A percentile compares a stretch with the other conserved stretches of the same genome.
Conservation (phyloP, 768 basidiomycete species). For the Gymnopilus junonius region DNA sequence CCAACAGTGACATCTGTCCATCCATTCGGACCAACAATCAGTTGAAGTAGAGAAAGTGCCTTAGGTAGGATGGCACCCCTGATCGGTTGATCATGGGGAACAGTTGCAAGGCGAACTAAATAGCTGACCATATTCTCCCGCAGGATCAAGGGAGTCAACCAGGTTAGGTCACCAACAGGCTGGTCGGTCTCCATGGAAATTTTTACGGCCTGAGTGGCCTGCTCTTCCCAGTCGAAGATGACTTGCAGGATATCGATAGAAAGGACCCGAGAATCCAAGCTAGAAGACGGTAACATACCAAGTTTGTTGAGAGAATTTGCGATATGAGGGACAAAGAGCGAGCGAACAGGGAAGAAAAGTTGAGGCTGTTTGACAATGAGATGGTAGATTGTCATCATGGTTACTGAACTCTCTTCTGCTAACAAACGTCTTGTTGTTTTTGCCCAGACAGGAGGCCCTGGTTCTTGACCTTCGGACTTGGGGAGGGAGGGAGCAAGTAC, state of each 20-base stretch:
- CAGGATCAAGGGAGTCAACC: conserved; percentile 79
- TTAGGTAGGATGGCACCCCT: conserved; percentile 58
- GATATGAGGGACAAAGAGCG: conserved; percentile 92
- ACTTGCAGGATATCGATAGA: conserved; percentile 92
- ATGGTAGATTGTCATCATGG: conserved; percentile 82
- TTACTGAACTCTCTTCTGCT: conserved; percentile 84
- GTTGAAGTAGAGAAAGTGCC: conserved; percentile 68
- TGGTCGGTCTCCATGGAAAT: conserved; percentile 22
- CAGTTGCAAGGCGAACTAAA: conserved; percentile 88
- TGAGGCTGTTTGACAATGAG: conserved; percentile 90
- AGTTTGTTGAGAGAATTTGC: conserved; percentile 88
- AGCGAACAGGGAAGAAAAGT: conserved; percentile 91
- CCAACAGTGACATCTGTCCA: conserved; percentile 95
- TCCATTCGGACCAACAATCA: conserved; percentile 80
- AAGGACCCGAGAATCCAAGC: conserved; percentile 79
- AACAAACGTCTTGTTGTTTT: conserved; percentile 82
- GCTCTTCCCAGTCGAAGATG: conserved; percentile 93
- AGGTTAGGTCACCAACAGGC: conserved; percentile 38
- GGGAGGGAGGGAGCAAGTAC: conserved; percentile 85
- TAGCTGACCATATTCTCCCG: conserved; percentile 95
- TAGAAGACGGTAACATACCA: conserved; percentile 75
- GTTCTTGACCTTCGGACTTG: conserved; percentile 56
- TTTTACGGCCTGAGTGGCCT: conserved; percentile 42
- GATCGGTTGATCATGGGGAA: conserved; percentile 57
- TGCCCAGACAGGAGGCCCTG: conserved; percentile 81